Conservation (phyloP, 192 early-diverging fungal genomes). For the Backusella tuberculispora region DNA sequence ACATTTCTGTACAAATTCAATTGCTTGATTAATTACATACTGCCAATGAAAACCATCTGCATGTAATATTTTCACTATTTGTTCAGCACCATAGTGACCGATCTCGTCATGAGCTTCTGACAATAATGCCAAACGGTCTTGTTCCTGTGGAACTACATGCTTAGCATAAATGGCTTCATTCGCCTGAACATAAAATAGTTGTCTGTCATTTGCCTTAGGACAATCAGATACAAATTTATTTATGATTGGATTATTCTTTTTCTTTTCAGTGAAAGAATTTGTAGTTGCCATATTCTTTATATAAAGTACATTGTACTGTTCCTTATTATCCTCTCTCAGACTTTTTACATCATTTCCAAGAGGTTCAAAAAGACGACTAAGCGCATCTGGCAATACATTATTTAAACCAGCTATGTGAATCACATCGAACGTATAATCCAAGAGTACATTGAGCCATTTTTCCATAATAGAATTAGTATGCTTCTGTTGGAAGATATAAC, state of each 20-base stretch:
- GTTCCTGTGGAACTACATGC: background rate
- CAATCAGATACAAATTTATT: background rate
- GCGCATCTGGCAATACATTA: conserved; percentile 38
- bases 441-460: conserved; percentile 35
- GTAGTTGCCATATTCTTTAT: too few relatives aligned
- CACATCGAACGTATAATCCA: conserved; percentile 33
- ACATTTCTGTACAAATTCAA: conserved; percentile 31
- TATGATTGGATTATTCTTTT: too few relatives aligned
- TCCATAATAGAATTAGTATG: conserved; percentile 26
- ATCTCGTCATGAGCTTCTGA: background rate
- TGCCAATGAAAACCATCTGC: conserved; percentile 35
- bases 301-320: too few relatives aligned
- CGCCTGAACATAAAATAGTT: too few relatives aligned
- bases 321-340: background rate
- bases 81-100: conserved; percentile 9
- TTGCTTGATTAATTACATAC: conserved; percentile 20
- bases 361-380: conserved; percentile 34
- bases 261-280: too few relatives aligned
- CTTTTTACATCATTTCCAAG: background rate
- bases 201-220: background rate
- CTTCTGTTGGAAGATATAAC: conserved; percentile 30
- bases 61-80: conserved; percentile 38
- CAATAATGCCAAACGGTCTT: background rate
- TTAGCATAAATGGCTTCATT: too few relatives aligned
- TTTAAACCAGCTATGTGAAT: conserved; percentile 26